Conservation (phyloP, 2,329 filamentous ascomycete species). For the Ophiostoma sp. region DNA sequence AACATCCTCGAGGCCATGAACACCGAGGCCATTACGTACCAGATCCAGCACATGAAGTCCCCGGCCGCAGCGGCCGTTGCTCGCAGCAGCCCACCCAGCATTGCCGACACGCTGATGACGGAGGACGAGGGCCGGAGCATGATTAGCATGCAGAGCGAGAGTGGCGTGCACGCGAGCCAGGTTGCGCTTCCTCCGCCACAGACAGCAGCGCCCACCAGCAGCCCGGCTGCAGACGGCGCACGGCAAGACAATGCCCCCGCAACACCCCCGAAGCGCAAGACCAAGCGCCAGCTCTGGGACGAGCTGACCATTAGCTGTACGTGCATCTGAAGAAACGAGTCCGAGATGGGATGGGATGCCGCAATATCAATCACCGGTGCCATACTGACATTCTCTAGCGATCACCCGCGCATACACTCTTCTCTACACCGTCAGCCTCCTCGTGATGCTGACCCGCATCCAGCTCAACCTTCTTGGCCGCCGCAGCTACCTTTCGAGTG, state of each 20-base stretch:
- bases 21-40: conserved; percentile 86
- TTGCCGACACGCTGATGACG: conserved; percentile 64
- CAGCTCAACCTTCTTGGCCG: conserved; percentile 96
- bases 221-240: not conserved
- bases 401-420: conserved; percentile 88
- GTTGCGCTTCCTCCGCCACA: conserved; percentile 48
- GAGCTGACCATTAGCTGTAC: conserved; percentile 92
- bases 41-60: conserved; percentile 87
- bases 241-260: conserved; percentile 27
- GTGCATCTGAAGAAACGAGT: conserved; percentile 32
- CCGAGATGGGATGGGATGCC: not conserved
- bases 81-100: conserved; percentile 51
- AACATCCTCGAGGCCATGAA: conserved; percentile 83
- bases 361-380: too few species aligned
- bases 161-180: conserved; percentile 79
- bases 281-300: conserved; percentile 92
- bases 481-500: conserved; percentile 90
- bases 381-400: conserved; percentile 45
- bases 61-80: conserved; percentile 40
- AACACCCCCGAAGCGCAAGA: conserved; percentile 47
- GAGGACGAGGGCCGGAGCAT: conserved; percentile 79
- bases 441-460: conserved; percentile 87
- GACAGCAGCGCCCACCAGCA: not conserved
- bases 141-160: conserved; percentile 70
- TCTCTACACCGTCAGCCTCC: conserved; percentile 81